Conservation (phyloP, 164 flowering plant species). For the Stephania japonica region DNA sequence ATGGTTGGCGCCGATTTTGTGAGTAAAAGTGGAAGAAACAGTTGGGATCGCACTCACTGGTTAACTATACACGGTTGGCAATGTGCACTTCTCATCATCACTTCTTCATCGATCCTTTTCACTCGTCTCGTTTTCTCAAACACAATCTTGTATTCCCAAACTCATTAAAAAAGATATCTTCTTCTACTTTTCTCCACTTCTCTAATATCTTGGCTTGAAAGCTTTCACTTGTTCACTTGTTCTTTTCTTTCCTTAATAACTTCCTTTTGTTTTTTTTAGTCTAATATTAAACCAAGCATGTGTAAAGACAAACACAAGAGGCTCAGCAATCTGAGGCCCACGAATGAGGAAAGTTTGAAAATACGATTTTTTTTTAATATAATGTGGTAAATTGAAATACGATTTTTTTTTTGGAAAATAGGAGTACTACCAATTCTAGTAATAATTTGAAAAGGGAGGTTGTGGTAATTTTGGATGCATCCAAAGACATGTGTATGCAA, state of each 20-base stretch:
- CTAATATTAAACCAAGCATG: too few relatives aligned
- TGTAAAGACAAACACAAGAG: too few relatives aligned
- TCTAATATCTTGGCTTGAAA: constrained; percentile 1
- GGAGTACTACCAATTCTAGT: too few relatives aligned
- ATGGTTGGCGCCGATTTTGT: background rate
- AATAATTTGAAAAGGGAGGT: too few relatives aligned
- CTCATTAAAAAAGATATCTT: background rate
- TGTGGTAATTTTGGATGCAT: too few relatives aligned
- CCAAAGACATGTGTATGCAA: too few relatives aligned
- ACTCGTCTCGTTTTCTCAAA: background rate
- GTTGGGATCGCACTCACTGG: constrained; percentile 1
- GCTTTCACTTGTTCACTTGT: background rate
- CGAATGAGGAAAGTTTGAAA: too few relatives aligned
- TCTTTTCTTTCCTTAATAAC: background rate
- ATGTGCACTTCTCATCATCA: background rate
- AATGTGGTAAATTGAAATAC: too few relatives aligned
- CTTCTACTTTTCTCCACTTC: background rate
- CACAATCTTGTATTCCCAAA: background rate
- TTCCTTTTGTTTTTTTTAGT: too few relatives aligned
- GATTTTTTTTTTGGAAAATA: too few relatives aligned
- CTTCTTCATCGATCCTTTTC: background rate
- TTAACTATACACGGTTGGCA: background rate
- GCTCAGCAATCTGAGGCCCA: too few relatives aligned
- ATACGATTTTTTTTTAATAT: too few relatives aligned
- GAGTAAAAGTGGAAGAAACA: background rate